Percentiles rank a stretch among this genome's conserved stretches.
Conservation (phyloP, 2,329 filamentous ascomycete species). For the Coleophoma crateriformis region DNA sequence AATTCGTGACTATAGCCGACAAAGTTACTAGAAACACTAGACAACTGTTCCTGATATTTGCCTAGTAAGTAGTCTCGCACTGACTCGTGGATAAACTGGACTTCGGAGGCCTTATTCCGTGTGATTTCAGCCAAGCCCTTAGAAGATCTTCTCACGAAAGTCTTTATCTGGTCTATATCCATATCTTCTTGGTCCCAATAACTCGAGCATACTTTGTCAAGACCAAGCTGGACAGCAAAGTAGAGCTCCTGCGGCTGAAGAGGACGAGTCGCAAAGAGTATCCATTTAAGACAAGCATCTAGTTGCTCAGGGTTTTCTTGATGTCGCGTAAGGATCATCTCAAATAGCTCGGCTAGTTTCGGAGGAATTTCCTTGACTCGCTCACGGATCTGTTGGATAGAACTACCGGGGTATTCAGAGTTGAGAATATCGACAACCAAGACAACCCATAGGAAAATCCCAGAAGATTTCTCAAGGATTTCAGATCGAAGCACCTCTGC, state of each 20-base stretch:
- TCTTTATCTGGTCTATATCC: constrained; percentile 24
- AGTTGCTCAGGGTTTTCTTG: constrained; percentile 32
- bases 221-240: constrained; percentile 11
- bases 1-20: constrained; percentile 16
- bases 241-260: constrained; percentile 18
- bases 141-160: constrained; percentile 31
- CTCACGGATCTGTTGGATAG: constrained; percentile 28
- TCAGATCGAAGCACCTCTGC: constrained; percentile 11
- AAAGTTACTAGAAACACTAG: constrained; percentile 13
- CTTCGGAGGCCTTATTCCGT: constrained; percentile 19
- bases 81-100: constrained; percentile 36
- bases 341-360: neutral
- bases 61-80: constrained; percentile 35
- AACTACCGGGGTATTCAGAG: constrained; percentile 28
- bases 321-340: constrained; percentile 31
- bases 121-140: constrained; percentile 36
- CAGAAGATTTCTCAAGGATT: constrained; percentile 15
- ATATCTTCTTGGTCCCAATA: constrained; percentile 19
- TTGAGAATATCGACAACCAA: constrained; percentile 33
- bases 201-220: constrained; percentile 8
- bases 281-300: constrained; percentile 43
- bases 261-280: constrained; percentile 38
- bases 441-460: constrained; percentile 17
- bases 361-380: constrained; percentile 42
- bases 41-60: constrained; percentile 19